phyloP scores from a whole-genome alignment of 1,284 basidiomycete species.

The Ceratobasidium sp. region DNA sequence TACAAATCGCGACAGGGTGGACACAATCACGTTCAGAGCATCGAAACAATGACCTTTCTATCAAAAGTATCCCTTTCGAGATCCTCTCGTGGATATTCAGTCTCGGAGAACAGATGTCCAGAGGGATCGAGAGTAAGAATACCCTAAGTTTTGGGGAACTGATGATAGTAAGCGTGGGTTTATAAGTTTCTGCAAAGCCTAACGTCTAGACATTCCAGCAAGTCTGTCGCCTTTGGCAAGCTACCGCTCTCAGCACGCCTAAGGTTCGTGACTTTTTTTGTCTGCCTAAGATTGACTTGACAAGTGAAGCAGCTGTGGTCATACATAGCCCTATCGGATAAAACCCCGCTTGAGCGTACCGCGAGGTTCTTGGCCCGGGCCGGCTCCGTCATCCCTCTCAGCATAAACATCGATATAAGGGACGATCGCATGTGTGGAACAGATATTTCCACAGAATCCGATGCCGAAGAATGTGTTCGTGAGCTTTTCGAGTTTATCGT shows the following conservation, averaged over 20 bases:
- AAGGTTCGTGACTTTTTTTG: neutral
- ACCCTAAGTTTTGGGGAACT: neutral
- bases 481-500: neutral
- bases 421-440: too few species aligned
- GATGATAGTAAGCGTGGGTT: neutral
- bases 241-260: neutral
- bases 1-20: too few species aligned
- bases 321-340: neutral
- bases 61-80: neutral
- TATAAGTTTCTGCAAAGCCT: neutral
- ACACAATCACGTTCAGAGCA: too few species aligned
- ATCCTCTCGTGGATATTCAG: neutral
- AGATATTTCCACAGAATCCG: too few species aligned
- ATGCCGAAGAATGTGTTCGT: too few species aligned
- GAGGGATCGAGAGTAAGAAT: too few species aligned
- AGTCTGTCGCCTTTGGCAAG: slow-evolving; percentile 2
- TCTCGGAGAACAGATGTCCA: too few species aligned
- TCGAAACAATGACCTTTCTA: neutral
- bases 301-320: neutral
- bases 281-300: neutral
- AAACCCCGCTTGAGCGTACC: neutral
- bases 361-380: neutral
- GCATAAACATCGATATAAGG: neutral
- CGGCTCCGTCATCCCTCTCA: neutral
- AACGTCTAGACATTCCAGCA: neutral